A percentile compares a stretch with the other conserved stretches of the same genome.
Evolutionary conservation across 306 rosid species (phyloP).

Genomic region (Aeschynomene evenia): DNA sequence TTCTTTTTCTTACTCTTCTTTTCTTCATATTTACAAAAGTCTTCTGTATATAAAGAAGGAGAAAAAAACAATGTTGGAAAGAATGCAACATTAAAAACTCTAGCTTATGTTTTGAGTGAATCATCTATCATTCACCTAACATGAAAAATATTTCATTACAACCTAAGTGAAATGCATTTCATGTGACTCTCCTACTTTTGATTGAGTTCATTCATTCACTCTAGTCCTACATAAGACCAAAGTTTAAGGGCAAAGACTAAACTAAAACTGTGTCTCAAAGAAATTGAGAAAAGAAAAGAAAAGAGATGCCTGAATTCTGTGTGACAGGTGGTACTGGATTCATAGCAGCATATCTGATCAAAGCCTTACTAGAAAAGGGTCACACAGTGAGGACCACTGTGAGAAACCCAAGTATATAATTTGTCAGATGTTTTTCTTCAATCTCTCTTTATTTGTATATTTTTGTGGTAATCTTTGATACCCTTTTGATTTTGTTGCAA

Average conservation of each 20-base stretch:
- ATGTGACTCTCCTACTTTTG: neutral
- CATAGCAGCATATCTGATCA: slow-evolving; percentile 68
- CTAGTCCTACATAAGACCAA: too few species aligned
- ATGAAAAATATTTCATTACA: too few species aligned
- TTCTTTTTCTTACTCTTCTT: too few species aligned
- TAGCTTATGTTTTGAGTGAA: slow-evolving; percentile 9
- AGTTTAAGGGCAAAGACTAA: too few species aligned
- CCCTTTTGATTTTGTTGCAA: neutral
- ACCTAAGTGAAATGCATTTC: neutral
- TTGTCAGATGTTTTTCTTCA: too few species aligned
- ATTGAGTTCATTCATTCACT: neutral
- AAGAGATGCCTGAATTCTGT: slow-evolving; percentile 67
- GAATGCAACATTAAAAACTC: neutral
- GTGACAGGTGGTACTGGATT: slow-evolving; percentile 87
- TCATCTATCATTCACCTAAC: slow-evolving; percentile 23
- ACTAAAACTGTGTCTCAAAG: too few species aligned
- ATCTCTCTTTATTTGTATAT: too few species aligned
- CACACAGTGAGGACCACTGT: slow-evolving; percentile 67
- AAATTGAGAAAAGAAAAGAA: neutral
- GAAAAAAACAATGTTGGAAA: too few species aligned
- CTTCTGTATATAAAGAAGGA: too few species aligned
- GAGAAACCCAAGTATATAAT: slow-evolving; percentile 60
- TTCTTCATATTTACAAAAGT: too few species aligned
- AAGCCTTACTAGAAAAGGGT: slow-evolving; percentile 67
- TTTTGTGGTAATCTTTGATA: neutral